A percentile compares a stretch with the other conserved stretches of the same genome.
Evolutionary conservation across 768 basidiomycete species (phyloP).

Genomic region (Nidularia pulvinata): DNA sequence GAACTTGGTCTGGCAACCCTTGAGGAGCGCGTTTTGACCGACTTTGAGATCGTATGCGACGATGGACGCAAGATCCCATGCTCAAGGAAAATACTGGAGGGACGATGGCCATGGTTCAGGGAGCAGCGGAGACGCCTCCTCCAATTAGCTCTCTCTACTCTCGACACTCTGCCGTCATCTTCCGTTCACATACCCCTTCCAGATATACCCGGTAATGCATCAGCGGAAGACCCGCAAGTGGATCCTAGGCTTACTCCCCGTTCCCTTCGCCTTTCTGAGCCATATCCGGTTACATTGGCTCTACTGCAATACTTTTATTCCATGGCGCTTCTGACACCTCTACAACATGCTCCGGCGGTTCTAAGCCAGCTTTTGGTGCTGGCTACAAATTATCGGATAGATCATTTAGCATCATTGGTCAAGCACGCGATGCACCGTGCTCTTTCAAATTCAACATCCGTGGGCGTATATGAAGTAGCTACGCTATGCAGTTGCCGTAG

Average conservation of each 20-base stretch:
- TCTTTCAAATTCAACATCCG: conserved; percentile 81
- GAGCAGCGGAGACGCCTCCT: conserved; percentile 63
- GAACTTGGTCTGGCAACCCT: conserved; percentile 83
- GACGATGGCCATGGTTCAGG: conserved; percentile 96
- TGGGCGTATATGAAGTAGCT: conserved; percentile 94
- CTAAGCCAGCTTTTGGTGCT: conserved; percentile 86
- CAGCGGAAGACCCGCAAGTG: conserved; percentile 49
- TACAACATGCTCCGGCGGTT: conserved; percentile 91
- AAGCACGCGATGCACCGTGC: conserved; percentile 94
- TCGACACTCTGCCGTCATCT: conserved; percentile 60
- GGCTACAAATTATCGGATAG: conserved; percentile 78
- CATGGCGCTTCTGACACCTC: conserved; percentile 79
- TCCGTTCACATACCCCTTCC: conserved; percentile 65
- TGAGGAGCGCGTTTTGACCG: conserved; percentile 79
- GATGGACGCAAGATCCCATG: conserved; percentile 85
- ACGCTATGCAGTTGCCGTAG: conserved; percentile 88
- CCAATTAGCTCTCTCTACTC: conserved; percentile 51
- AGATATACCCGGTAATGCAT: conserved; percentile 51
- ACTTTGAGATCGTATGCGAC: conserved; percentile 93
- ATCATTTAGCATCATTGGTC: conserved; percentile 76
- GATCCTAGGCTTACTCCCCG: conserved; percentile 85
- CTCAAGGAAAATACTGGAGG: conserved; percentile 82
- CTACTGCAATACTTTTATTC: conserved; percentile 95
- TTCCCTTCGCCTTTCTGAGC: conserved; percentile 80
- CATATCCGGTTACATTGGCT: conserved; percentile 87